Evolutionary conservation across 371 early-diverging fungal genomes (phyloP), one percentile per base, ranked within the genome.

Genomic region (Mucor plumbeus): DNA sequence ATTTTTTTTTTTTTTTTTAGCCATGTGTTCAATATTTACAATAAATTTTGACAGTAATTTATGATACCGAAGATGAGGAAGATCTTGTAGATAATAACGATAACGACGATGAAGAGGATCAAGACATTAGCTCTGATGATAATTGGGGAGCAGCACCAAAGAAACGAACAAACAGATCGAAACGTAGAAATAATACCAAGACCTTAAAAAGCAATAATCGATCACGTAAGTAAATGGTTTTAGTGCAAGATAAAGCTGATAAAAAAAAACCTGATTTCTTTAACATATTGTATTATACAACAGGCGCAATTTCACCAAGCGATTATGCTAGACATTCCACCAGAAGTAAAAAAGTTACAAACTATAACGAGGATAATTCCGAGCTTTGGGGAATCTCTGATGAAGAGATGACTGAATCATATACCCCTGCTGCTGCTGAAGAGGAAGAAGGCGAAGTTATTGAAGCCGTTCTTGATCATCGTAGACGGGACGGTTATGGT

Each of bases 381-480:
- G 71, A 78, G 19, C 59, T 80, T n/a, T 83, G 76, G 75, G 83
- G 79, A 1, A 43, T 83, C 26, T 78, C 80, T 6, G 82, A 82
- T 21, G 78, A 79, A 50, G 84, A 84, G 15, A 39, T 36, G 47
- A 44, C 61, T 47, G 59, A 59, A 31, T 40, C 60, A 43, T 61
- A 65, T 67, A 54, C 72, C 65, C 48, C 65, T 48, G 63, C 61
- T 35, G 44, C 39, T n/a, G 61, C 11, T 1, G 74, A 80, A 59
- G 80, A 81, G 41, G 86, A 87, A 14, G 84, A 84, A 56, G 89
- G 86, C 31, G 90, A 89, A 75, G 85, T 86, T 0, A 89, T 89
- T 73, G 90, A 89, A 64, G 82, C 82, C 44, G 73, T 89, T 7
- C 83, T 85, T 65, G 88, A 88, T 65, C 87, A 86, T 68, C 71